Conservation (phyloP, 2,329 filamentous ascomycete genomes). For the Cladosporium austrohemisphaericum region DNA sequence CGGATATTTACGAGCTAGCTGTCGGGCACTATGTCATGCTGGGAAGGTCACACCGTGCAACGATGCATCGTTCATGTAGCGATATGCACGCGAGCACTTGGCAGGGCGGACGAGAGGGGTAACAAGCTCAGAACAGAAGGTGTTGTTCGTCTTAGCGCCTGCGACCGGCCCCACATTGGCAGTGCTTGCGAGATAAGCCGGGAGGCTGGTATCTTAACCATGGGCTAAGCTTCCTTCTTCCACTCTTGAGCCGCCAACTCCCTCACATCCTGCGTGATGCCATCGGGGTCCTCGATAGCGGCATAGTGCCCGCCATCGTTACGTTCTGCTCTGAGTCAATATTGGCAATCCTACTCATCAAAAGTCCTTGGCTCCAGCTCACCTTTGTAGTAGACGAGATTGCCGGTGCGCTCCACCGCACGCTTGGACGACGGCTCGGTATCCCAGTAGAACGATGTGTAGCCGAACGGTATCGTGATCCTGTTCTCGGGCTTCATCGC, state of each 20-base stretch:
- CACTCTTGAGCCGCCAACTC: constrained; percentile 21
- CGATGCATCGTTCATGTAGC: background rate
- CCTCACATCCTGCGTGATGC: constrained; percentile 28
- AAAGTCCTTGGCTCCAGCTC: constrained; percentile 11
- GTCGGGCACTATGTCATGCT: constrained; percentile 6
- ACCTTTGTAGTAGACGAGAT: constrained; percentile 36
- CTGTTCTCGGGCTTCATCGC: constrained; percentile 35
- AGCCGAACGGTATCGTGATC: constrained; percentile 38
- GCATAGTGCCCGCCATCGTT: constrained; percentile 30
- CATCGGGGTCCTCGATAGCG: constrained; percentile 28
- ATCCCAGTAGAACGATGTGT: constrained; percentile 38
- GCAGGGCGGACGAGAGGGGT: background rate
- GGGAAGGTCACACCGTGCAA: constrained; percentile 5
- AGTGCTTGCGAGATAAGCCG: constrained; percentile 1
- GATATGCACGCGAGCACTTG: background rate
- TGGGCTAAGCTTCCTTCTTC: constrained; percentile 3
- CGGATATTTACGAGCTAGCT: background rate
- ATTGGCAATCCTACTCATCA: too few relatives aligned
- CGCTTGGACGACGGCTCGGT: constrained; percentile 35
- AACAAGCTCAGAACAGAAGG: constrained; percentile 6
- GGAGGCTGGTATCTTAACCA: background rate
- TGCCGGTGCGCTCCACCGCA: constrained; percentile 34
- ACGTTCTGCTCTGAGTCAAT: constrained; percentile 13
- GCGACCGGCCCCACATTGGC: background rate
- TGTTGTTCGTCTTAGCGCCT: background rate